A percentile compares a stretch with the other conserved stretches of the same genome.
Evolutionary conservation across 148 eudicot genomes (phyloP).

Genomic region (Oxyria digyna): DNA sequence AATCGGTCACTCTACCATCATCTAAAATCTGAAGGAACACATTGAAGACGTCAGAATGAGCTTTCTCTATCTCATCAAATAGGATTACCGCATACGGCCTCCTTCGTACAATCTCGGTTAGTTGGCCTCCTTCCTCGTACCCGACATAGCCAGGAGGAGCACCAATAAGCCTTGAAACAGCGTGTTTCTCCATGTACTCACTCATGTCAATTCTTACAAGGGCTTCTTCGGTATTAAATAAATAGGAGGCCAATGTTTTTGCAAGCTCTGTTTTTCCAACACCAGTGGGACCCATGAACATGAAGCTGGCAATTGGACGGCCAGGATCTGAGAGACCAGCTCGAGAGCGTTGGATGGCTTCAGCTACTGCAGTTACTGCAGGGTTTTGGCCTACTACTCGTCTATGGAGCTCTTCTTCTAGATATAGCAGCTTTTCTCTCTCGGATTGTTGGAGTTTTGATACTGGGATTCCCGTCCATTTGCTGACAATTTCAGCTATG

Average conservation of each 20-base stretch:
- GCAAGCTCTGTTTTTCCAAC: conserved; percentile 96
- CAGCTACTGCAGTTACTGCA: conserved; percentile 79
- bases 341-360: conserved; percentile 92
- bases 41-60: conserved; percentile 77
- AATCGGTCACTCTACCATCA: conserved; percentile 91
- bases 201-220: conserved; percentile 93
- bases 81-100: conserved; percentile 81
- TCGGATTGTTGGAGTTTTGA: conserved; percentile 90
- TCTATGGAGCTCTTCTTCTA: conserved; percentile 84
- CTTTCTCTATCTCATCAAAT: conserved; percentile 92
- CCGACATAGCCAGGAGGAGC: conserved; percentile 96
- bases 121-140: conserved; percentile 84
- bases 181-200: conserved; percentile 86
- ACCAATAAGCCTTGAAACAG: conserved; percentile 74
- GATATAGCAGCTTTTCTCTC: conserved; percentile 65
- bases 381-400: conserved; percentile 94
- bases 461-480: conserved; percentile 97
- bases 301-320: conserved; percentile 86
- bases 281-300: conserved; percentile 98
- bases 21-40: conserved; percentile 81
- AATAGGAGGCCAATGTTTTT: conserved; percentile 65
- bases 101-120: conserved; percentile 72
- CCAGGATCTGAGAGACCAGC: conserved; percentile 96
- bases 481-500: conserved; percentile 94
- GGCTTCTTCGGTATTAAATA: conserved; percentile 88